Evolutionary conservation across 2,329 filamentous ascomycete species (phyloP), one percentile per base, ranked within the genome.

Genomic region (Davidsoniella australis): DNA sequence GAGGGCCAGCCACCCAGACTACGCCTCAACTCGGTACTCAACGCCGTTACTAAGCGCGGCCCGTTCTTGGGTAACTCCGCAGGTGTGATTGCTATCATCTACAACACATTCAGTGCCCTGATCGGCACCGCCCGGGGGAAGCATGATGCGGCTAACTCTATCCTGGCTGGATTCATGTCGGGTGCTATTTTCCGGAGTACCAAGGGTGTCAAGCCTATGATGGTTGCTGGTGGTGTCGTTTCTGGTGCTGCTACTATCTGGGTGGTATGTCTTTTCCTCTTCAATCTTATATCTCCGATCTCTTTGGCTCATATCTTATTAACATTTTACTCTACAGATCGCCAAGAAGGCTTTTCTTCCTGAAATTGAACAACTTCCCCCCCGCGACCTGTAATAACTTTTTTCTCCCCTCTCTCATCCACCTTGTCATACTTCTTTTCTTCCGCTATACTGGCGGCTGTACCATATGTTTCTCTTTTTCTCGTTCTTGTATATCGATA

Each of bases 151-250:
- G 76, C 81, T 52, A 98, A 98, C 69, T 91, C 86, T 55, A 76
- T 98, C 48, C 66, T 76, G 17, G 89, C 91, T 4, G 91, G 93
- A 56, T 82, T 73, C 1, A 64, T 98, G 57, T 94, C 87, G 61
- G 91, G 91, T 52, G 88, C 89, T 74, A 63, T 98, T 23, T 98
- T 98, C 69, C 96, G 95, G 74, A 94, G 88, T 64, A 96, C 93
- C 45, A 76, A 85, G 60, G 91, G 91, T 5, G 55, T 91, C 54
- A 76, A 84, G 65, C 88, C 87, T 33, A 96, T 96, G 88, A 72
- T 91, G 70, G 91, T 96, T 59, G 94, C 88, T 36, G 85, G 87
- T 55, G 85, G 81, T 58, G 81, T 98, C 56, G 88, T 96, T 52
- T 91, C 82, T 48, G 77, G 79, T 40, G 73, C 91, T 55, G 93